Evolutionary conservation across 208 protist species (phyloP).

Genomic region (Porcisia hertigi): DNA sequence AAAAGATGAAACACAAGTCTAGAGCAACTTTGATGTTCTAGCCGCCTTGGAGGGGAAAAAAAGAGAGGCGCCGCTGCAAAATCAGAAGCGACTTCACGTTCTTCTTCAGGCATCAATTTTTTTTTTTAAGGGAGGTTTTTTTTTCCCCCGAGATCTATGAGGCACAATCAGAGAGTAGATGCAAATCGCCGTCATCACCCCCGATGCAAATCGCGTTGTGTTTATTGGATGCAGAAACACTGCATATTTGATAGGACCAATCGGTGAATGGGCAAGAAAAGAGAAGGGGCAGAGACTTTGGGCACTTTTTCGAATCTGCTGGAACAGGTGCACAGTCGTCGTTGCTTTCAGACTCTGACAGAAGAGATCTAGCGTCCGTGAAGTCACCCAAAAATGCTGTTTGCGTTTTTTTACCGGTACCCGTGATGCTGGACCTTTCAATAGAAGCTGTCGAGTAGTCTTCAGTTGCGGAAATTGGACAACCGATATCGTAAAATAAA

Average conservation of each 20-base stretch:
- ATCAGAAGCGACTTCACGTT: background rate
- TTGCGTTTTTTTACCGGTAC: background rate
- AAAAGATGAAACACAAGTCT: background rate
- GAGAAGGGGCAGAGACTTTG: background rate
- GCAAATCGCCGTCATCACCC: constrained; percentile 28
- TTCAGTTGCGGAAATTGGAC: background rate
- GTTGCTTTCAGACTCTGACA: background rate
- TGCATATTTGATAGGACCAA: constrained; percentile 25
- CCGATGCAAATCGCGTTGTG: constrained; percentile 15
- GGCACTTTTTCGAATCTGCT: background rate
- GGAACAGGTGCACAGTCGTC: background rate
- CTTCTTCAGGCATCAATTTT: background rate
- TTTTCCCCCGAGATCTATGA: constrained; percentile 9
- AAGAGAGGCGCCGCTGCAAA: background rate
- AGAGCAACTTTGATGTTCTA: background rate
- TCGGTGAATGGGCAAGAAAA: constrained; percentile 18
- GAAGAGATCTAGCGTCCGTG: background rate
- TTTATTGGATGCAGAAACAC: constrained; percentile 15
- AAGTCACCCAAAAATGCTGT: background rate
- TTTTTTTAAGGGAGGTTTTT: background rate
- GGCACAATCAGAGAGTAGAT: constrained; percentile 1
- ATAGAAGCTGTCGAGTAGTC: background rate
- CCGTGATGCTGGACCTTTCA: background rate
- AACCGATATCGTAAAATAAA: constrained; percentile 25
- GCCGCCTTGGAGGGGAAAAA: no score